Percentiles rank a stretch among this genome's conserved stretches.
These are phyloP conservation scores for Crepidotus variabilis DNA, from an alignment of 768 basidiomycete genomes.

Conservation along the genomic window DNA sequence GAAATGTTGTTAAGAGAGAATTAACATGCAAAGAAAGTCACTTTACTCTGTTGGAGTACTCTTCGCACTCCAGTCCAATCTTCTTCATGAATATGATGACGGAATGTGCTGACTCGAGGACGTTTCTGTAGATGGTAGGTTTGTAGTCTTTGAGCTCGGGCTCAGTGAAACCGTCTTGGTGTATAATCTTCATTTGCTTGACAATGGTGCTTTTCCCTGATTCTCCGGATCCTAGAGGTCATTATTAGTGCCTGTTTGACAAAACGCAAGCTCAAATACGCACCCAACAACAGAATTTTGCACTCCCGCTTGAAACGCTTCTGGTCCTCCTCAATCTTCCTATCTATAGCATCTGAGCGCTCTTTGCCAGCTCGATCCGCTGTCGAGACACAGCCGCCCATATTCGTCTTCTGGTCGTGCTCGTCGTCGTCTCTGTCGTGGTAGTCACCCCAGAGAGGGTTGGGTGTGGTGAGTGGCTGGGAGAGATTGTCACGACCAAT, in stretches of 20 bases:
- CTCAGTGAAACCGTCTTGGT: slow-evolving; percentile 83
- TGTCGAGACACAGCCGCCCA: slow-evolving; percentile 70
- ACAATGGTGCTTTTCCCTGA: slow-evolving; percentile 95
- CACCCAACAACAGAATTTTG: slow-evolving; percentile 90
- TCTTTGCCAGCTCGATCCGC: slow-evolving; percentile 55
- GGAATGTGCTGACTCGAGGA: slow-evolving; percentile 85
- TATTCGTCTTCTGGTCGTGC: slow-evolving; percentile 20
- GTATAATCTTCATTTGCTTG: slow-evolving; percentile 99
- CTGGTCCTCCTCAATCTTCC: slow-evolving; percentile 80
- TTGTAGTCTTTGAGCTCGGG: slow-evolving; percentile 77
- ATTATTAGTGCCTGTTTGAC: background rate
- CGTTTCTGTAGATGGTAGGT: slow-evolving; percentile 79
- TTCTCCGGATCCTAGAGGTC: slow-evolving; percentile 78
- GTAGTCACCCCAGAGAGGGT: background rate
- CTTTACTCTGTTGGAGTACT: slow-evolving; percentile 59
- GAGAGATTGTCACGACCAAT: background rate
- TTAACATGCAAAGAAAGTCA: slow-evolving; percentile 1
- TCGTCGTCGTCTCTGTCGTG: background rate
- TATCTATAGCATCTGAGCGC: slow-evolving; percentile 74
- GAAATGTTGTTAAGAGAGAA: slow-evolving; percentile 3
- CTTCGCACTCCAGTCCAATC: slow-evolving; percentile 73
- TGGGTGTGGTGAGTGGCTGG: background rate
- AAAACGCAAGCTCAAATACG: slow-evolving; percentile 22
- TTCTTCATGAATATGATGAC: slow-evolving; percentile 85
- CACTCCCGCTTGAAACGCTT: slow-evolving; percentile 82